Conservation (phyloP, 345 rosid genomes). For the Sisymbrium irio region DNA sequence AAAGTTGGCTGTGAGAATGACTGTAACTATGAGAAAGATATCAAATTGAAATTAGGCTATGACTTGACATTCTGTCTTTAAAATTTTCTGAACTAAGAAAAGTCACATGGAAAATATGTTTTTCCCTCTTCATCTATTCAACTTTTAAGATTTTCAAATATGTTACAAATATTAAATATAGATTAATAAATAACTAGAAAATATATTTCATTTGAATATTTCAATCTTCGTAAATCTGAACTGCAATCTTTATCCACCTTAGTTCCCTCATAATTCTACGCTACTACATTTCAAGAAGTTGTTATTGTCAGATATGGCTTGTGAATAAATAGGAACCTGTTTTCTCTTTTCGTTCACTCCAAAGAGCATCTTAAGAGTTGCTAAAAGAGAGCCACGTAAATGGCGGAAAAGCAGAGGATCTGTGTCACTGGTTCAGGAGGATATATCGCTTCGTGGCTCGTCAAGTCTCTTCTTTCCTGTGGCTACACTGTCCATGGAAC, state of each 20-base stretch:
- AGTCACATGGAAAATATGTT: background rate
- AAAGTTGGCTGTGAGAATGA: background rate
- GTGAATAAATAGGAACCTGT: slow-evolving; percentile 21
- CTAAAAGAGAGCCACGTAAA: slow-evolving; percentile 11
- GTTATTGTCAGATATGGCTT: slow-evolving; percentile 2
- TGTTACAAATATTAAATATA: background rate
- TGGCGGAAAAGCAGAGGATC: slow-evolving; percentile 32
- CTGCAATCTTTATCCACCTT: slow-evolving; percentile 33
- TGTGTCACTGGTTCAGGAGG: slow-evolving; percentile 76
- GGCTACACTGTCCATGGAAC: slow-evolving; percentile 57
- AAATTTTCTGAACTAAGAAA: background rate
- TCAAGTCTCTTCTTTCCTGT: slow-evolving; percentile 54
- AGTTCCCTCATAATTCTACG: slow-evolving; percentile 16
- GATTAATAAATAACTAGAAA: background rate
- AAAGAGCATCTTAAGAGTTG: slow-evolving; percentile 7
- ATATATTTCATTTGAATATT: background rate
- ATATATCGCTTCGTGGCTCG: slow-evolving; percentile 38
- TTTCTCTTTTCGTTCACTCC: slow-evolving; percentile 8
- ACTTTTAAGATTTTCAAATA: background rate
- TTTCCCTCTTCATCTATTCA: background rate
- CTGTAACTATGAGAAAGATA: background rate
- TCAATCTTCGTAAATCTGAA: background rate
- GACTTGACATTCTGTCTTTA: background rate
- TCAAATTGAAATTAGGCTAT: background rate
- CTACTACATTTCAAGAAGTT: slow-evolving; percentile 20